Base-by-base conservation (phyloP, 1,284 basidiomycete species). In the Singerocomus rubriflavus region DNA sequence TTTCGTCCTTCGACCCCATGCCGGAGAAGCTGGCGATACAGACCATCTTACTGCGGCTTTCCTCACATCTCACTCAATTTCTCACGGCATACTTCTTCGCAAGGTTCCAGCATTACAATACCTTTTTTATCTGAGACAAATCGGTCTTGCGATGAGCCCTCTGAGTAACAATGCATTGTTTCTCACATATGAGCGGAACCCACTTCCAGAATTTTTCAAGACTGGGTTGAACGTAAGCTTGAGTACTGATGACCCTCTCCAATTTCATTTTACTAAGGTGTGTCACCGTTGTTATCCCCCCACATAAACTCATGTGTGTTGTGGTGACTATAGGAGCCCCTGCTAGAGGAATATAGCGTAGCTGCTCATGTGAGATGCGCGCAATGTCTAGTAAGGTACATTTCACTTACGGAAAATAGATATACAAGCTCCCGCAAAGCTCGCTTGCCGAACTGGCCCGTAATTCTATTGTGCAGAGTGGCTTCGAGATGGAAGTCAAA, bases 401-500 rank as follows among this genome's bases (percentile, higher is more conserved):
- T 43, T 46, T 55, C 35, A 50, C 16, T 38, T 48, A 37, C 39
- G 50, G 41, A 42, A 4, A 31, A 40, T 62, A 93, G 85, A 95
- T 96, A 52, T 93, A 95, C 71, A 95, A 96, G 71, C 73, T 97
- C 44, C 91, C 92, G 0, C 88, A 91, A 65, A 86, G 84, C 58
- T 88, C 87, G 1, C 74, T 91, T 5, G 86, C 85, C 41, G 96
- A 99, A 72, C 80, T 99, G 26, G 96, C 97, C 16, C 84, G 96
- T 41, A 99, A 98, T 73, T 95, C 92, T 2, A 96, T 98, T 32
- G 77, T 93, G 47, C 97, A 99, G 69, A 94, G 91, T 57, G 97
- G 97, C 1, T 99, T 98, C 71, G 97, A 99, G 72, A 98, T 98
- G 93, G 91, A 97, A 69, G 73, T 98, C 63, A 99, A 99, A 73